A percentile compares a stretch with the other conserved stretches of the same genome.
These are phyloP conservation scores for Penicillium waksmanii DNA, from an alignment of 495 filamentous ascomycete genomes.

Conservation along the genomic window DNA sequence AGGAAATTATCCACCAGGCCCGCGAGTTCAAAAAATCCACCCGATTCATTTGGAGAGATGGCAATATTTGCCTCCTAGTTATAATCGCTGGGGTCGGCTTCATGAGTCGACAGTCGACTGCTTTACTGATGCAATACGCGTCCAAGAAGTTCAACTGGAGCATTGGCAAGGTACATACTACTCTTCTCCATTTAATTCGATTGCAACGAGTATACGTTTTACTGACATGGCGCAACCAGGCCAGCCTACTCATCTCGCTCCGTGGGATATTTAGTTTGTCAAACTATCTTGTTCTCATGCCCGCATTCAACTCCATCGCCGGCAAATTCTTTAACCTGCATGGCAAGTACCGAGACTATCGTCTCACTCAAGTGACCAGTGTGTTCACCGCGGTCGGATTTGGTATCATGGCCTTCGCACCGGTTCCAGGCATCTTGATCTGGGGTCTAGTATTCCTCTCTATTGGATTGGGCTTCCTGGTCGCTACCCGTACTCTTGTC, in stretches of 20 bases:
- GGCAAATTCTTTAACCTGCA: conserved; percentile 32
- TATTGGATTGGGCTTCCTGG: conserved; percentile 35
- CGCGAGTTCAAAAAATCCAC: conserved; percentile 34
- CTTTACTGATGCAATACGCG: conserved; percentile 44
- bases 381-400: conserved; percentile 35
- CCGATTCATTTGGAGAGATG: conserved; percentile 37
- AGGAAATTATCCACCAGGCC: conserved; percentile 19
- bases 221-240: conserved; percentile 27
- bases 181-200: background rate
- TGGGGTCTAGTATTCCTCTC: conserved; percentile 38
- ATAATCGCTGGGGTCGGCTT: conserved; percentile 35
- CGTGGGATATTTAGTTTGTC: conserved; percentile 39
- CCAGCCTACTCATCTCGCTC: conserved; percentile 45
- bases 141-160: conserved; percentile 49
- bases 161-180: conserved; percentile 35
- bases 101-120: conserved; percentile 33
- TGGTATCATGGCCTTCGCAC: conserved; percentile 32
- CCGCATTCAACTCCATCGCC: conserved; percentile 25
- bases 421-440: conserved; percentile 37
- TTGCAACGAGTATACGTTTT: background rate
- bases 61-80: conserved; percentile 33
- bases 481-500: conserved; percentile 38
- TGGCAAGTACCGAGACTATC: conserved; percentile 35
- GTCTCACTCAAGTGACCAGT: conserved; percentile 35
- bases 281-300: conserved; percentile 40